These are phyloP conservation scores for Calonectria pseudoturangicola DNA, from an alignment of 2,329 filamentous ascomycete species.

Conservation along the genomic window DNA sequence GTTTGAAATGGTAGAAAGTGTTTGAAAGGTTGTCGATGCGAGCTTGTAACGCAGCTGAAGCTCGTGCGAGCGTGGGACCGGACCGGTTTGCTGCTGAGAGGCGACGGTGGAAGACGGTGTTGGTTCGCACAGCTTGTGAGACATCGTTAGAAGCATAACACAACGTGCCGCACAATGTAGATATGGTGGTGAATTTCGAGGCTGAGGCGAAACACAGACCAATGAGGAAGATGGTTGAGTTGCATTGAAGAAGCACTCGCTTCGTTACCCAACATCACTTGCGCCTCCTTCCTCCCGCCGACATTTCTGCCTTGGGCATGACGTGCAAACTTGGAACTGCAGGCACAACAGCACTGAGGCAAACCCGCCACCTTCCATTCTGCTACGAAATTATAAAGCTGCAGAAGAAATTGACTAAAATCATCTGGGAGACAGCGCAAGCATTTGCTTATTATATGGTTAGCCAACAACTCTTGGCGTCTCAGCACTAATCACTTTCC, in stretches of 20 bases:
- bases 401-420: neutral
- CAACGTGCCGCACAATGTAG: neutral
- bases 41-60: constrained; percentile 61
- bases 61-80: constrained; percentile 44
- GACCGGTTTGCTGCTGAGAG: neutral
- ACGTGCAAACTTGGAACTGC: constrained; percentile 1
- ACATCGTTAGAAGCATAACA: constrained; percentile 4
- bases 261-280: neutral
- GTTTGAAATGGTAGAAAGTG: constrained; percentile 52
- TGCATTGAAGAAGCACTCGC: neutral
- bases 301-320: constrained; percentile 31
- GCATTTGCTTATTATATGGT: constrained; percentile 10
- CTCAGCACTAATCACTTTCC: constrained; percentile 13
- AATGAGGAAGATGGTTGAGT: too few relatives aligned
- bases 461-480: neutral
- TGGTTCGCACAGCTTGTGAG: neutral
- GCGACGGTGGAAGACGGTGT: neutral
- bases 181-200: too few relatives aligned
- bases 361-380: constrained; percentile 3
- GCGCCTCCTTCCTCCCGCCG: neutral
- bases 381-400: neutral
- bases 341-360: neutral
- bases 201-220: neutral
- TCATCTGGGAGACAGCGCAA: neutral
- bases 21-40: constrained; percentile 57